A percentile compares a stretch with the other conserved stretches of the same genome.
Conservation (phyloP, 1,139 yeast species). For the Zygosaccharomyces sapae region DNA sequence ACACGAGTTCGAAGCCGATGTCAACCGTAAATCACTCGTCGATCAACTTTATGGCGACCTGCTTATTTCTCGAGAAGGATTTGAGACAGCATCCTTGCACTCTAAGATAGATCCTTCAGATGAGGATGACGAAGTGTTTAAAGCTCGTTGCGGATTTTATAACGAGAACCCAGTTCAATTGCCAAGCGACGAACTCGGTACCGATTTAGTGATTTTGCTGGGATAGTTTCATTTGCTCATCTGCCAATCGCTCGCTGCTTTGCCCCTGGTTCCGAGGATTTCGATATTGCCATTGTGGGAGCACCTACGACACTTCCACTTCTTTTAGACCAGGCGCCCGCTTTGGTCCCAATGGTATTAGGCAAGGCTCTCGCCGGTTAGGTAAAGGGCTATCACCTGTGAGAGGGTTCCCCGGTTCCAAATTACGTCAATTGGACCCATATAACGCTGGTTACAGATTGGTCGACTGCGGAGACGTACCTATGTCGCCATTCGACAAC, state of each 20-base stretch:
- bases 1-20: background rate
- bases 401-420: constrained; percentile 40
- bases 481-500: constrained; percentile 57
- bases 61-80: constrained; percentile 8
- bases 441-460: constrained; percentile 51
- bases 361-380: constrained; percentile 54
- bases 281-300: constrained; percentile 46
- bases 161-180: constrained; percentile 10
- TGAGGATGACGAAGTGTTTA: constrained; percentile 14
- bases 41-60: constrained; percentile 14
- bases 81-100: background rate
- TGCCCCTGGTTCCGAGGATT: constrained; percentile 5
- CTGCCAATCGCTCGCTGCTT: constrained; percentile 18
- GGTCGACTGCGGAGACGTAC: constrained; percentile 57
- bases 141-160: constrained; percentile 16
- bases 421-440: constrained; percentile 41
- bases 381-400: constrained; percentile 42
- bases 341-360: constrained; percentile 57
- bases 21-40: constrained; percentile 2
- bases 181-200: constrained; percentile 14
- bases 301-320: constrained; percentile 62
- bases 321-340: constrained; percentile 63
- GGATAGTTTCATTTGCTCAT: constrained; percentile 21
- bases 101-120: constrained; percentile 5
- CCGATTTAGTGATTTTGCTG: constrained; percentile 14